These are phyloP conservation scores for Diaporthe longicolla DNA, from an alignment of 2,329 filamentous ascomycete genomes.

Conservation along the genomic window DNA sequence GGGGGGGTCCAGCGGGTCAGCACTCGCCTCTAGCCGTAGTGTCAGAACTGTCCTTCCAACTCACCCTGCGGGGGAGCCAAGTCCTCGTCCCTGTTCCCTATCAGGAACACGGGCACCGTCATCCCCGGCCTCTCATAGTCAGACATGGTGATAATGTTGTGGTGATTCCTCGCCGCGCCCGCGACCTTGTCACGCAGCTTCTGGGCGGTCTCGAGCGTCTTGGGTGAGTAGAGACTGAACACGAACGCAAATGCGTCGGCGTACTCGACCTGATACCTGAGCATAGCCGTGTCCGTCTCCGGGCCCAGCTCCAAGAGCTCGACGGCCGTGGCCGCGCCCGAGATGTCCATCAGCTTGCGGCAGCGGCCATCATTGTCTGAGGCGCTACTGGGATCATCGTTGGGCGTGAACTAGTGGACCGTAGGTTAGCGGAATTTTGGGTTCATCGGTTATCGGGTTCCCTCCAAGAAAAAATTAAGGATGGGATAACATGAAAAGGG, in stretches of 20 bases:
- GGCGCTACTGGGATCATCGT: conserved; percentile 38
- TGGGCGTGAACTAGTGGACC: conserved; percentile 38
- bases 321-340: conserved; percentile 36
- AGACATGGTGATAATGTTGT: conserved; percentile 43
- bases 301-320: conserved; percentile 43
- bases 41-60: not conserved
- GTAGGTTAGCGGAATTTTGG: conserved; percentile 7
- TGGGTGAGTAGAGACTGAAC: conserved; percentile 42
- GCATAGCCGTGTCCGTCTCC: conserved; percentile 42
- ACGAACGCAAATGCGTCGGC: conserved; percentile 43
- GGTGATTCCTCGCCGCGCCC: conserved; percentile 40
- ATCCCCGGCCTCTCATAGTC: conserved; percentile 41
- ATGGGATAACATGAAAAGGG: not conserved
- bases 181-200: conserved; percentile 41
- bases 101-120: conserved; percentile 42
- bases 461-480: not conserved
- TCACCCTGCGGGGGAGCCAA: conserved; percentile 42
- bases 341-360: conserved; percentile 43
- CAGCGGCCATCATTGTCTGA: conserved; percentile 39
- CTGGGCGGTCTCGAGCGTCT: conserved; percentile 41
- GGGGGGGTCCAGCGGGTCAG: conserved; percentile 11
- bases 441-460: not conserved
- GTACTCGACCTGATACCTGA: conserved; percentile 43
- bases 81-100: conserved; percentile 42
- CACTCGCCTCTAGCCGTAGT: not conserved